Percentiles rank a stretch among this genome's conserved stretches.
Conservation (phyloP, 352 stramenopile genomes). For the Phytophthora idaei region DNA sequence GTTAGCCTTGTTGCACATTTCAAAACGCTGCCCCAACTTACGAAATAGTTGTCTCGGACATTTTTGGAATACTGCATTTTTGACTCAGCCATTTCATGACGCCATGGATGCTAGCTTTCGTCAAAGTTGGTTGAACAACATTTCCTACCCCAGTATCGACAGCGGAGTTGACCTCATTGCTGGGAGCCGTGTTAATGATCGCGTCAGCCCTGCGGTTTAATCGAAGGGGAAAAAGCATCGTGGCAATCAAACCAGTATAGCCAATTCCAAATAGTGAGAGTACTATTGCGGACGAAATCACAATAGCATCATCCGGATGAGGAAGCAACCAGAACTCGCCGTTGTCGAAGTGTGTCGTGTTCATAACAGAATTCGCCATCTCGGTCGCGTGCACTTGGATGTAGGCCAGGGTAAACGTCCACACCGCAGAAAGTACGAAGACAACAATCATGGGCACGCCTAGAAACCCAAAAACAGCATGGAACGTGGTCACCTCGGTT, state of each 20-base stretch:
- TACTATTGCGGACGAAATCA: slow-evolving; percentile 30
- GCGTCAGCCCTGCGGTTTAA: slow-evolving; percentile 6
- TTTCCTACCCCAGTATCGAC: background rate
- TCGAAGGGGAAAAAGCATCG: slow-evolving; percentile 37
- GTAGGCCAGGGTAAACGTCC: slow-evolving; percentile 42
- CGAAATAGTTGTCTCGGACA: slow-evolving; percentile 33
- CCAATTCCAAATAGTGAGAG: slow-evolving; percentile 40
- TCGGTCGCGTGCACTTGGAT: slow-evolving; percentile 46
- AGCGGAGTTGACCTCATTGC: background rate
- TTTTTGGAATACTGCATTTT: slow-evolving; percentile 10
- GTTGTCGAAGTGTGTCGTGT: slow-evolving; percentile 45
- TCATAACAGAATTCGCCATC: slow-evolving; percentile 49
- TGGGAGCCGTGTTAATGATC: background rate
- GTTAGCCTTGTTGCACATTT: background rate
- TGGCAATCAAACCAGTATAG: slow-evolving; percentile 38
- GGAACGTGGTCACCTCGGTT: slow-evolving; percentile 25
- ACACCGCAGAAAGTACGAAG: slow-evolving; percentile 41
- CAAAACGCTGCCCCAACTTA: slow-evolving; percentile 7
- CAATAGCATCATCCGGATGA: slow-evolving; percentile 23
- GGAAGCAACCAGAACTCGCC: slow-evolving; percentile 58
- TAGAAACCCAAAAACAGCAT: slow-evolving; percentile 44
- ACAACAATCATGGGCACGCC: slow-evolving; percentile 48
- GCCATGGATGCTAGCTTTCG: background rate
- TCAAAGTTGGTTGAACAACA: background rate
- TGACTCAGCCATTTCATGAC: slow-evolving; percentile 10